Percentiles rank a stretch among this genome's conserved stretches.
Evolutionary conservation across 495 filamentous ascomycete species (phyloP).

Genomic region (Neurospora cerealis): DNA sequence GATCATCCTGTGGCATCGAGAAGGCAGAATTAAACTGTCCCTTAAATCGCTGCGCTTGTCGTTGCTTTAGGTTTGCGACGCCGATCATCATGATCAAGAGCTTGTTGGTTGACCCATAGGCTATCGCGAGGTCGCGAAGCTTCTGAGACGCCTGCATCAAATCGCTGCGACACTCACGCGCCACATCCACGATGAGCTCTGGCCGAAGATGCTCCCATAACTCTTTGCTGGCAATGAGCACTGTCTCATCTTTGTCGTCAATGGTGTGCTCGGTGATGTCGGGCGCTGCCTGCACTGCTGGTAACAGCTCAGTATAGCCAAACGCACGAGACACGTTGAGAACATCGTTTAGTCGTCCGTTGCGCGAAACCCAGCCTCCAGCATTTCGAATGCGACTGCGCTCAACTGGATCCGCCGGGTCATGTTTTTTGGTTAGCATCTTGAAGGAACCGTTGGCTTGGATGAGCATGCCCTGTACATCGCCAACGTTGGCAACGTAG

Average conservation of each 20-base stretch:
- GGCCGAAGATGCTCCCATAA: constrained; percentile 90
- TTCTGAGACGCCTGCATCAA: constrained; percentile 96
- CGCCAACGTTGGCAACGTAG: constrained; percentile 89
- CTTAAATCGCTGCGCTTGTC: constrained; percentile 54
- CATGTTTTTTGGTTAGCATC: constrained; percentile 81
- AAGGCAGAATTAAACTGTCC: constrained; percentile 74
- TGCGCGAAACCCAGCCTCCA: constrained; percentile 88
- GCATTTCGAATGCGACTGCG: constrained; percentile 86
- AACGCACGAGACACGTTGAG: constrained; percentile 91
- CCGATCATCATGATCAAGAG: constrained; percentile 98
- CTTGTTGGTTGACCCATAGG: constrained; percentile 85
- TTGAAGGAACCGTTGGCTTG: constrained; percentile 71
- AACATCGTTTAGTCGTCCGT: constrained; percentile 84
- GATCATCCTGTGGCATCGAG: constrained; percentile 58
- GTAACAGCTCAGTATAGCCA: constrained; percentile 86
- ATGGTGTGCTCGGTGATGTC: constrained; percentile 69
- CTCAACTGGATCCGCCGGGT: constrained; percentile 75
- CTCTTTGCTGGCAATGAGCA: constrained; percentile 83
- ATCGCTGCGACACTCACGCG: constrained; percentile 69
- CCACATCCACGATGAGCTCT: constrained; percentile 84
- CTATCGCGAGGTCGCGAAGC: constrained; percentile 87
- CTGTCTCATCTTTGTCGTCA: constrained; percentile 85
- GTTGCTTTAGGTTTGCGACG: constrained; percentile 77
- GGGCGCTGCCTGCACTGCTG: constrained; percentile 84
- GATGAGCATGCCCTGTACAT: constrained; percentile 89